These are phyloP conservation scores for Russula sp. DNA, from an alignment of 768 basidiomycete species.

Conservation along the genomic window DNA sequence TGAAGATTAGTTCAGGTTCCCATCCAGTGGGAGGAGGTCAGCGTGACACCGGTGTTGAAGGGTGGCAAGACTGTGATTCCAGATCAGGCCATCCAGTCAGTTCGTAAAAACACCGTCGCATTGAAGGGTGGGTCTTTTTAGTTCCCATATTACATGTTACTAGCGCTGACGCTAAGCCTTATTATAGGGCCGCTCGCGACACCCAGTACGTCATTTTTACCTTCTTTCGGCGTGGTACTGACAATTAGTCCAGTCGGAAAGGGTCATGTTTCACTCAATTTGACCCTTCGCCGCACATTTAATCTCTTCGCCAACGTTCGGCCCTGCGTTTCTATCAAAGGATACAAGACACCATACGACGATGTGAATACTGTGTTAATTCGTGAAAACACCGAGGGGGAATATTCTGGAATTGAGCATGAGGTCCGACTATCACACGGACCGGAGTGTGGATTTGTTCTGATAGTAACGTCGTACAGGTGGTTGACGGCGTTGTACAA, in stretches of 20 bases:
- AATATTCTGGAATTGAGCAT: constrained; percentile 99
- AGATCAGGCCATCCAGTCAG: constrained; percentile 80
- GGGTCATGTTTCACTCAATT: constrained; percentile 96
- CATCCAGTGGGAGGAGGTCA: constrained; percentile 99
- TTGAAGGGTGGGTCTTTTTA: constrained; percentile 67
- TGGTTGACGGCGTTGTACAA: constrained; percentile 97
- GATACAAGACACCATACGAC: constrained; percentile 97
- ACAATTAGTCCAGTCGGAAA: constrained; percentile 71
- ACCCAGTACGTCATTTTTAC: constrained; percentile 61
- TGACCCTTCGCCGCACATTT: constrained; percentile 95
- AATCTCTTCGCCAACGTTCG: constrained; percentile 98
- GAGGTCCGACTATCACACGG: constrained; percentile 50
- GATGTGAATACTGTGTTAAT: constrained; percentile 97
- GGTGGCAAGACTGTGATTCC: constrained; percentile 97
- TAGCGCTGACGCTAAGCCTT: not conserved
- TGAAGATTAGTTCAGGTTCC: constrained; percentile 59
- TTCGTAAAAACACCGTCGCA: constrained; percentile 96
- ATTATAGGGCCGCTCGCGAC: constrained; percentile 90
- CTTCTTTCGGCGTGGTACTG: constrained; percentile 15
- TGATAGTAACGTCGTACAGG: constrained; percentile 38
- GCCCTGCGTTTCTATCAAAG: constrained; percentile 91
- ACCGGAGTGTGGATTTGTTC: constrained; percentile 2
- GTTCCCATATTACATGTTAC: not conserved
- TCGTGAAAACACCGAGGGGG: constrained; percentile 99
- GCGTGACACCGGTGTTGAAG: constrained; percentile 89